Evolutionary conservation across 306 rosid genomes (phyloP), one percentile per base, ranked within the genome.

Genomic region (Luffa aegyptiaca): DNA sequence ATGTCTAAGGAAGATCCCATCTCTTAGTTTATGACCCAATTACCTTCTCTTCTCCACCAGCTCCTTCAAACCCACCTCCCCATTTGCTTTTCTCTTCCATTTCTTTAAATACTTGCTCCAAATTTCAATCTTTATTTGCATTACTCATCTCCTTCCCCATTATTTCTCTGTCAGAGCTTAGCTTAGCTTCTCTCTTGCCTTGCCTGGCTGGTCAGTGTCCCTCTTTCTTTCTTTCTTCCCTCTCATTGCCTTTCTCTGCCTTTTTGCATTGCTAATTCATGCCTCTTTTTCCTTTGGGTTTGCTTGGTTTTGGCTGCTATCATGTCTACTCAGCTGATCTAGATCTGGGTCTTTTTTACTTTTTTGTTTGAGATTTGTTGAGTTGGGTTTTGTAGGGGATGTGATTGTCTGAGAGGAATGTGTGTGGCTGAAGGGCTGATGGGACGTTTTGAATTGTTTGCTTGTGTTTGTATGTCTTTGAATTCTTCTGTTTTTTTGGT

Each of bases 91-190:
- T 55, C 83, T 79, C 56, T 77, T 78, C 65, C 86, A 77, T 81
- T 87, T 87, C 88, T 90, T 82, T 89, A 94, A 88, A 88, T 70
- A 84, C 84, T 65, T 85, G 56, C 52, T 39, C 8, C 84, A 18
- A 83, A 65, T 73, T 85, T 81, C 80, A n/a, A 17, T 39, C 75
- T 81, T 79, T 42, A 83, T 73, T 83, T 84, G 80, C 80, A 81
- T 80, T 85, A 63, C 58, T 86, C 56, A 44, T 70, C 18, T 71
- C 53, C 68, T 55, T 21, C 53, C 37, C 55, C 53, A 76, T 58
- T 58, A 41, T 76, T 76, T 76, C 55, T 76, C 69, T 76, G 51
- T 20, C 39, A 41, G 69, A 10, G 20, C 69, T 42, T 39, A 10
- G 20, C 69, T 42, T 39, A 26, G 31, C 31, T 26, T 26, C 31